Evolutionary conservation across 2,329 filamentous ascomycete species (phyloP).

Genomic region (Epichloe scottii): DNA sequence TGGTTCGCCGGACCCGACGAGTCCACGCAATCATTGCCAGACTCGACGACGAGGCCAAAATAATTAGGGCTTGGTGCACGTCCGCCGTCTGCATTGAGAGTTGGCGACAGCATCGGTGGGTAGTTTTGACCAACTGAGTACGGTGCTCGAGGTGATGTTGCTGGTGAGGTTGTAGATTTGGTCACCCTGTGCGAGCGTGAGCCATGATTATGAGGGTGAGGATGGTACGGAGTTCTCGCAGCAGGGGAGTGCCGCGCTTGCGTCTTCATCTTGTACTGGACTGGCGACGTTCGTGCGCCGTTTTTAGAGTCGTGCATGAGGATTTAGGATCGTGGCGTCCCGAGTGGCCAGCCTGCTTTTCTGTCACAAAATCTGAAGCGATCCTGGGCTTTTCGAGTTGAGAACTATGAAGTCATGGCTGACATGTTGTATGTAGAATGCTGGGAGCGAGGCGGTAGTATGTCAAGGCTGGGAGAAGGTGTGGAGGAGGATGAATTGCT

Average conservation of each 20-base stretch:
- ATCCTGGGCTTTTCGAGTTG: background rate
- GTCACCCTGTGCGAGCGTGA: constrained; percentile 25
- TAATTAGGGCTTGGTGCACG: constrained; percentile 67
- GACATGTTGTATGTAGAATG: background rate
- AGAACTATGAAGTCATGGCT: constrained; percentile 5
- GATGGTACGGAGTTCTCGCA: constrained; percentile 21
- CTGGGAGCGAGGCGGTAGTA: background rate
- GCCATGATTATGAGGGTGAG: constrained; percentile 28
- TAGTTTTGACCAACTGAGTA: constrained; percentile 43
- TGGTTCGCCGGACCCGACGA: constrained; percentile 51
- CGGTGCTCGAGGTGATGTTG: constrained; percentile 37
- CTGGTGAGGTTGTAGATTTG: constrained; percentile 38
- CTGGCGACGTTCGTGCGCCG: constrained; percentile 19
- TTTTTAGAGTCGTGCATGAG: constrained; percentile 13
- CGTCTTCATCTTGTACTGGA: constrained; percentile 36
- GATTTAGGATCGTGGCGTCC: background rate
- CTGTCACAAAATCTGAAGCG: background rate
- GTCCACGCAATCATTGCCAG: constrained; percentile 46
- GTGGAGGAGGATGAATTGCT: background rate
- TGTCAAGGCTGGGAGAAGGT: background rate
- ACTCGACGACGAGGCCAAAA: constrained; percentile 63
- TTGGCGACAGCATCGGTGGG: constrained; percentile 38
- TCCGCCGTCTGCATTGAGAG: constrained; percentile 18
- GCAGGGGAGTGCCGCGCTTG: constrained; percentile 24
- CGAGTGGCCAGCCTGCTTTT: background rate